Conservation (phyloP, 169 alveolate species). For the Plasmodium gaboni region DNA sequence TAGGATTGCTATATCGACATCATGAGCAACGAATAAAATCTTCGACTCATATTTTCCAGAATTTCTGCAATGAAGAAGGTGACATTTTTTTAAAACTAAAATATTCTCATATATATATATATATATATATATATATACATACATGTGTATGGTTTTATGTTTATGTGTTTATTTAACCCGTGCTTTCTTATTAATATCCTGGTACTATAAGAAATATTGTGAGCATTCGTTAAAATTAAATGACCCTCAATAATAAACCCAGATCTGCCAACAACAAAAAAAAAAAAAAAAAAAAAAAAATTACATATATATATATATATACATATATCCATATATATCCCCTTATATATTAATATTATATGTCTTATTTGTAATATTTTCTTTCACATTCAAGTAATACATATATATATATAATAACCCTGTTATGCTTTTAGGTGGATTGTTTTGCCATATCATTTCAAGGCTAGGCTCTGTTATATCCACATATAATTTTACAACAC, state of each 20-base stretch:
- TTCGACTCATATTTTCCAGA: slow-evolving; percentile 80
- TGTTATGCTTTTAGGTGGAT: slow-evolving; percentile 84
- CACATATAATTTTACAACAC: slow-evolving; percentile 88
- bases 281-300: background rate
- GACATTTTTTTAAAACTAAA: too few species aligned
- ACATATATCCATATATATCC: too few species aligned
- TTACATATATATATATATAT: background rate
- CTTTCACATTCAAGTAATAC: too few species aligned
- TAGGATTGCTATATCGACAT: slow-evolving; percentile 89
- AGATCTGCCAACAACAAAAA: slow-evolving; percentile 77
- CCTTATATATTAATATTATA: too few species aligned
- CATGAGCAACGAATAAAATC: slow-evolving; percentile 86
- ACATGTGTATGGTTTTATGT: background rate
- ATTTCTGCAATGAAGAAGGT: slow-evolving; percentile 63
- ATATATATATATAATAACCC: slow-evolving; percentile 74
- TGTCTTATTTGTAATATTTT: too few species aligned
- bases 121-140: background rate
- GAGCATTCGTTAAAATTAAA: slow-evolving; percentile 89
- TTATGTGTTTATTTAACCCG: slow-evolving; percentile 73
- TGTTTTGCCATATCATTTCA: slow-evolving; percentile 90
- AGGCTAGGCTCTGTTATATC: slow-evolving; percentile 88
- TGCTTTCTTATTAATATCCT: slow-evolving; percentile 86
- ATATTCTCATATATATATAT: background rate
- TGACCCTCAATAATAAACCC: slow-evolving; percentile 86
- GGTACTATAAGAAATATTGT: slow-evolving; percentile 88